phyloP scores from a whole-genome alignment of 352 stramenopile genomes.

The Globisporangium cederbergense region DNA sequence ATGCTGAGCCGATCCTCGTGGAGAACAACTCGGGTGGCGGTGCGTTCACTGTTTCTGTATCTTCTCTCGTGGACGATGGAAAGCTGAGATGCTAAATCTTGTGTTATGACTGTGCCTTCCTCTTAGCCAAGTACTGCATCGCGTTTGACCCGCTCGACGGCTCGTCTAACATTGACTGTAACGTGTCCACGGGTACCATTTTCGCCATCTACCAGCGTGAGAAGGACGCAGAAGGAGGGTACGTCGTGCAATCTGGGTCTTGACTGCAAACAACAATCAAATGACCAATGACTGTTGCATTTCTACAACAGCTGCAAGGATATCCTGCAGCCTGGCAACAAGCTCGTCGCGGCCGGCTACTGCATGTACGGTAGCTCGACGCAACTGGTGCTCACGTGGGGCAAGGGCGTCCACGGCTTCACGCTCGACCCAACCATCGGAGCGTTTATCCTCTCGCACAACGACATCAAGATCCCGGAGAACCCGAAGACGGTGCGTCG shows the following conservation, averaged over 20 bases:
- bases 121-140: constrained; percentile 94
- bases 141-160: constrained; percentile 98
- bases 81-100: not conserved
- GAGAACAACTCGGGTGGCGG: constrained; percentile 41
- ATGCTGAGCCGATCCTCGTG: constrained; percentile 97
- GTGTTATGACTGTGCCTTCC: not conserved
- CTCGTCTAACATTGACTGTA: constrained; percentile 99
- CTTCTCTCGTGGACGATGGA: not conserved
- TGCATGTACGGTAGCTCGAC: constrained; percentile 98
- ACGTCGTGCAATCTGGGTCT: constrained; percentile 10
- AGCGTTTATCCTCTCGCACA: constrained; percentile 96
- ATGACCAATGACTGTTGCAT: constrained; percentile 2
- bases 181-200: constrained; percentile 98
- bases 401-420: constrained; percentile 95
- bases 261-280: not conserved
- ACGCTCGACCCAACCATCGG: constrained; percentile 98
- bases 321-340: constrained; percentile 91
- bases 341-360: constrained; percentile 97
- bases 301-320: constrained; percentile 67
- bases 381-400: constrained; percentile 96
- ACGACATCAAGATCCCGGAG: constrained; percentile 94
- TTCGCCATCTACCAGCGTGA: constrained; percentile 97
- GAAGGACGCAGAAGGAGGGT: constrained; percentile 39
- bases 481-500: constrained; percentile 73
- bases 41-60: constrained; percentile 18